Conservation (phyloP, 805 yeast genomes). For the Lipomyces sp. region DNA sequence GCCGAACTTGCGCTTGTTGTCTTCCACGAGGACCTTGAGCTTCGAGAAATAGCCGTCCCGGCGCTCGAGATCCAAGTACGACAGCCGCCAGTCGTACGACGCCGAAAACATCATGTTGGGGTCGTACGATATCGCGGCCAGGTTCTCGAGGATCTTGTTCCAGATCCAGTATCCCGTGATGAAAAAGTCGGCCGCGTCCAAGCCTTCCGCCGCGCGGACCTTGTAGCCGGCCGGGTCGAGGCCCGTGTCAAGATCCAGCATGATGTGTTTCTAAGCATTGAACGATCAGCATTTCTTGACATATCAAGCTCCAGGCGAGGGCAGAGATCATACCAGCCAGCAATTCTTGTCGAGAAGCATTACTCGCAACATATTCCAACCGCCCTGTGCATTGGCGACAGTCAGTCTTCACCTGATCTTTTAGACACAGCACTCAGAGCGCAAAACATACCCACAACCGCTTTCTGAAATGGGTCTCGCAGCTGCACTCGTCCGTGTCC, state of each 20-base stretch:
- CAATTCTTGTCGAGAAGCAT: constrained; percentile 90
- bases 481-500: constrained; percentile 76
- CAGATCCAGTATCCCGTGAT: constrained; percentile 98
- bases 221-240: constrained; percentile 82
- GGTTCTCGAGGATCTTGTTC: constrained; percentile 91
- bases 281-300: neutral
- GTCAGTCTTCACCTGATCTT: neutral
- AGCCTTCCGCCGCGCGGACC: constrained; percentile 89
- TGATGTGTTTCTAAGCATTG: constrained; percentile 56
- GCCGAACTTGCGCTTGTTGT: constrained; percentile 50
- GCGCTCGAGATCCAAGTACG: constrained; percentile 80
- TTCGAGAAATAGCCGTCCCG: constrained; percentile 83
- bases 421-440: neutral
- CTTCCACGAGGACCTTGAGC: constrained; percentile 70
- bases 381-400: constrained; percentile 47
- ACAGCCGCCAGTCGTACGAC: constrained; percentile 93
- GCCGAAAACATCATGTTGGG: constrained; percentile 89
- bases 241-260: constrained; percentile 87
- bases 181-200: constrained; percentile 94
- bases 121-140: constrained; percentile 91
- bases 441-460: constrained; percentile 62
- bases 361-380: constrained; percentile 87
- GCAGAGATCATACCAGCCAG: constrained; percentile 54
- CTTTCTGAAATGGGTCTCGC: constrained; percentile 80
- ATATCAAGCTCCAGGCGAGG: too few relatives aligned